A percentile compares a stretch with the other conserved stretches of the same genome.
Evolutionary conservation across 441 rosid genomes (phyloP).

Genomic region (Gossypium schwendimanii): DNA sequence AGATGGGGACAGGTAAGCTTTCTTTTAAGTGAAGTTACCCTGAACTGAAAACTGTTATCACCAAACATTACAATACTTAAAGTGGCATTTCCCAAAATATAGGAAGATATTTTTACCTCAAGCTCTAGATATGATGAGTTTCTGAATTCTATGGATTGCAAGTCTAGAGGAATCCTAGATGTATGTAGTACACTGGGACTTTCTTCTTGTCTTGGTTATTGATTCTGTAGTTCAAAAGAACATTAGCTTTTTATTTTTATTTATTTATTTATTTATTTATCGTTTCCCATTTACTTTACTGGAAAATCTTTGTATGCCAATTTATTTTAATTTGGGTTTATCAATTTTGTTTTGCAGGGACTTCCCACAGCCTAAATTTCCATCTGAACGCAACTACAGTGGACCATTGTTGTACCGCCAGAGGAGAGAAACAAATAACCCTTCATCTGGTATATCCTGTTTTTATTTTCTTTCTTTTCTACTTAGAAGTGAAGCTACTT

Average conservation of each 20-base stretch:
- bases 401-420: slow-evolving; percentile 60
- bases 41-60: background rate
- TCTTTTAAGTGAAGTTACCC: slow-evolving; percentile 6
- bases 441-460: slow-evolving; percentile 39
- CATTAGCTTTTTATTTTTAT: slow-evolving; percentile 1
- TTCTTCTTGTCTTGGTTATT: background rate
- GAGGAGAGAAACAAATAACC: slow-evolving; percentile 59
- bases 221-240: background rate
- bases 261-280: too few relatives aligned
- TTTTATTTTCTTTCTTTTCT: background rate
- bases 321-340: slow-evolving; percentile 13
- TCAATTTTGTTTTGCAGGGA: slow-evolving; percentile 45
- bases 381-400: slow-evolving; percentile 65
- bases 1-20: slow-evolving; percentile 65
- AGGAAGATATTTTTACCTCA: background rate
- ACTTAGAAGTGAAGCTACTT: slow-evolving; percentile 2
- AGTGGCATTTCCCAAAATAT: background rate
- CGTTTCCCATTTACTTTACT: slow-evolving; percentile 6
- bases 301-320: slow-evolving; percentile 2
- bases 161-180: background rate
- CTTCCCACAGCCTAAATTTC: slow-evolving; percentile 51
- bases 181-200: background rate
- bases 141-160: background rate
- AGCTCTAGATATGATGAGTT: slow-evolving; percentile 4
- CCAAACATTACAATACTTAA: background rate